These are phyloP conservation scores for Phytopythium boreale DNA, from an alignment of 352 stramenopile species.

Conservation along the genomic window DNA sequence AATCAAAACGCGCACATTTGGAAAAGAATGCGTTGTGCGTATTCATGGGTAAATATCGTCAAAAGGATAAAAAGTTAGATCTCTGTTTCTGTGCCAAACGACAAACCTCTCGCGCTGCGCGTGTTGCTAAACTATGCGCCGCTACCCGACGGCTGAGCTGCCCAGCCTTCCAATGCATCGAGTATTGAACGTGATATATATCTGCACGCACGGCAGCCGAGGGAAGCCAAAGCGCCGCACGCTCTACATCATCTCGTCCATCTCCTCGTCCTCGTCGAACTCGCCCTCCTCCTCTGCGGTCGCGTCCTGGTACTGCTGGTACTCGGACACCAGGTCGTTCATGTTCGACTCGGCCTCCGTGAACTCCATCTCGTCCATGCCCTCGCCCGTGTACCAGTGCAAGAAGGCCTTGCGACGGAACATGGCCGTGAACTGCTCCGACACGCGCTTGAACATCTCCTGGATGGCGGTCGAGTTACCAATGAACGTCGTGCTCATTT, in stretches of 20 bases:
- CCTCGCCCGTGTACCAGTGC: constrained; percentile 99
- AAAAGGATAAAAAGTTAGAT: constrained; percentile 57
- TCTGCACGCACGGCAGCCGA: constrained; percentile 47
- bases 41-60: constrained; percentile 47
- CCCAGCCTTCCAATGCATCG: constrained; percentile 35
- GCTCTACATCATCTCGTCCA: constrained; percentile 92
- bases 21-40: background rate
- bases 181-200: constrained; percentile 62
- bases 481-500: constrained; percentile 99
- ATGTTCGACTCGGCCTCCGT: constrained; percentile 99
- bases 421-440: constrained; percentile 99
- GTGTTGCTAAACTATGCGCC: constrained; percentile 64
- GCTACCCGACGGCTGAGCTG: constrained; percentile 23
- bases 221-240: constrained; percentile 34
- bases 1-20: background rate
- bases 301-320: constrained; percentile 99
- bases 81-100: constrained; percentile 53
- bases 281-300: constrained; percentile 98
- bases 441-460: constrained; percentile 99
- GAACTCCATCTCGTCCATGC: constrained; percentile 99
- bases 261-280: constrained; percentile 95
- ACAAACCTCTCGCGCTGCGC: constrained; percentile 50
- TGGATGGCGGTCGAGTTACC: constrained; percentile 99
- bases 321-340: constrained; percentile 99
- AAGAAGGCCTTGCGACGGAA: constrained; percentile 99